Conservation (phyloP, 805 yeast genomes). For the Yarrowia deformans region DNA sequence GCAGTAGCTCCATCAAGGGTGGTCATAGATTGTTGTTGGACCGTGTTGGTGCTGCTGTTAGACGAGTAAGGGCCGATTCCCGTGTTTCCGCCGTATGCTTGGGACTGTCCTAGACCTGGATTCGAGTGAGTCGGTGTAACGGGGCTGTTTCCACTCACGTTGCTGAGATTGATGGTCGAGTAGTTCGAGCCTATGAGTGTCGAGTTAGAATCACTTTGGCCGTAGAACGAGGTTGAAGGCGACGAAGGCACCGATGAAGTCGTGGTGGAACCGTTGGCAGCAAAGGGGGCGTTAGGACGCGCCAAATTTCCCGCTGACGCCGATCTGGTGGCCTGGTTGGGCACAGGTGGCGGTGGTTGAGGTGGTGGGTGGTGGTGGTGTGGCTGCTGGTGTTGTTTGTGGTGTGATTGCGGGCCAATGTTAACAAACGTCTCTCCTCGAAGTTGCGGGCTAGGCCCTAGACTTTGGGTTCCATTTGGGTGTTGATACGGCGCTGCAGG, state of each 20-base stretch:
- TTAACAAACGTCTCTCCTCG: slow-evolving; percentile 10
- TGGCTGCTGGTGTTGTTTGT: neutral
- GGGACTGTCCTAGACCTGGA: slow-evolving; percentile 11
- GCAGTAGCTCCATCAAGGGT: slow-evolving; percentile 30
- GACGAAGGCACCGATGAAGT: slow-evolving; percentile 12
- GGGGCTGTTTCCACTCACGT: slow-evolving; percentile 15
- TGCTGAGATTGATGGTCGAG: slow-evolving; percentile 24
- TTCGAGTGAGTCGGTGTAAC: slow-evolving; percentile 17
- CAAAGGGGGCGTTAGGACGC: slow-evolving; percentile 23
- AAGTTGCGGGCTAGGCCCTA: slow-evolving; percentile 28
- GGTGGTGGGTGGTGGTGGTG: neutral
- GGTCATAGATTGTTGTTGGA: slow-evolving; percentile 5
- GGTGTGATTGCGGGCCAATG: neutral
- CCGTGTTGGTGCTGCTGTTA: slow-evolving; percentile 13
- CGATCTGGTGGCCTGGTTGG: neutral
- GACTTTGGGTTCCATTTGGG: slow-evolving; percentile 10
- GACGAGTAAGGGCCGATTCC: slow-evolving; percentile 10
- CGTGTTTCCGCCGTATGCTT: slow-evolving; percentile 12
- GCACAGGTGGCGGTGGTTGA: slow-evolving; percentile 1
- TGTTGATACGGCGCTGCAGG: slow-evolving; percentile 5
- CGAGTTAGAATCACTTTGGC: slow-evolving; percentile 29
- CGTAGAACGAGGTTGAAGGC: slow-evolving; percentile 18
- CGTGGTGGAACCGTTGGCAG: neutral
- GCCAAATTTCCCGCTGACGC: slow-evolving; percentile 14
- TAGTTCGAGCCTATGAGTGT: slow-evolving; percentile 25